phyloP scores from a whole-genome alignment of 1,139 yeast species.

The Kodamaea anthophila region DNA sequence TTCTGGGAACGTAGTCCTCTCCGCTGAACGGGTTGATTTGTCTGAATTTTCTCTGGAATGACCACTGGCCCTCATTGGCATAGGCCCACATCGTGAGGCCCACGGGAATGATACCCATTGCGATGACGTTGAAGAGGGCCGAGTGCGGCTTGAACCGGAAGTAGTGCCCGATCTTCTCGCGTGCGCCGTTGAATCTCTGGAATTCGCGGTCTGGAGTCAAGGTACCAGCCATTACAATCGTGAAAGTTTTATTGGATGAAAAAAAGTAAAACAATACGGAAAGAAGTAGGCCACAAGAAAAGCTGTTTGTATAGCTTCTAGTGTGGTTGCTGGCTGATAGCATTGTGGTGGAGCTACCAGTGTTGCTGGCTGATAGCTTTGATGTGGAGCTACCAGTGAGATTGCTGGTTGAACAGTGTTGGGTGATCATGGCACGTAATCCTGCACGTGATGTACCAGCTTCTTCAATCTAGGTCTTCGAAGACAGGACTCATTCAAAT shows the following conservation, averaged over 20 bases:
- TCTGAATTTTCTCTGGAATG: constrained; percentile 33
- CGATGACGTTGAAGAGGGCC: constrained; percentile 28
- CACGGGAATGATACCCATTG: constrained; percentile 37
- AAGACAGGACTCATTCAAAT: no score
- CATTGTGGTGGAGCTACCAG: no score
- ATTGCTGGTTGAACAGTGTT: no score
- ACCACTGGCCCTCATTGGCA: constrained; percentile 31
- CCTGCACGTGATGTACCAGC: no score
- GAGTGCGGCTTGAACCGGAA: constrained; percentile 42
- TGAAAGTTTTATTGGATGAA: constrained; percentile 1
- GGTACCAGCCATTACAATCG: constrained; percentile 35
- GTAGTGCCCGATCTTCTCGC: constrained; percentile 37
- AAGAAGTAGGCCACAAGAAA: no score
- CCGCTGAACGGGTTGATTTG: constrained; percentile 28
- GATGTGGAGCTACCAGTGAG: no score
- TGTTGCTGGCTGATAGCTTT: no score
- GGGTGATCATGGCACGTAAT: no score
- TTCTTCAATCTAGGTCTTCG: no score
- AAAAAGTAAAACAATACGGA: constrained; percentile 1
- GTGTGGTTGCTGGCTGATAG: no score
- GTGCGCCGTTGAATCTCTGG: constrained; percentile 39
- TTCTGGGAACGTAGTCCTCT: constrained; percentile 40
- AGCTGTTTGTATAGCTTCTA: no score
- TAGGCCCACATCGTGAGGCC: constrained; percentile 34
- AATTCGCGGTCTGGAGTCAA: constrained; percentile 41